phyloP scores from a whole-genome alignment of 441 rosid species.

The Erodium texanum region DNA sequence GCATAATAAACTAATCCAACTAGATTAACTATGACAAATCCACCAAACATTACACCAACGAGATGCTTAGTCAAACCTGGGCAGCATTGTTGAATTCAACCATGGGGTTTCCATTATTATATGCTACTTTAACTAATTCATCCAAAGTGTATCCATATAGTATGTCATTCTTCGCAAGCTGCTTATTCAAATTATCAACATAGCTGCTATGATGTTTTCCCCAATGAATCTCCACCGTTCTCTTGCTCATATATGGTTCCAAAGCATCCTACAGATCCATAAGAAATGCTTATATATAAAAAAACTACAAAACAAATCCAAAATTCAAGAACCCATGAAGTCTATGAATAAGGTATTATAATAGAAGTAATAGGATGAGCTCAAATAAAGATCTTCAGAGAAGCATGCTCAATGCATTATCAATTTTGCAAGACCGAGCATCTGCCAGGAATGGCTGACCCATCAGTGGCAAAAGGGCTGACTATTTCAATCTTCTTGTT shows the following conservation, averaged over 20 bases:
- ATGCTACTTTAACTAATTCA: constrained; percentile 69
- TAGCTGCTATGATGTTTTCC: constrained; percentile 57
- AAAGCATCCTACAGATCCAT: constrained; percentile 54
- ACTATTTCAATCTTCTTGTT: neutral
- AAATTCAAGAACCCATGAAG: neutral
- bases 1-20: neutral
- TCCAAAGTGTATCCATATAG: constrained; percentile 73
- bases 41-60: neutral
- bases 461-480: neutral
- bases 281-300: neutral
- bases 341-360: neutral
- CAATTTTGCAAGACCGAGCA: neutral
- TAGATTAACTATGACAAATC: constrained; percentile 1
- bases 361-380: too few species aligned
- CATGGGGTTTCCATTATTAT: constrained; percentile 73
- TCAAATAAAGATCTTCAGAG: too few species aligned
- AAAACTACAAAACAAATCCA: neutral
- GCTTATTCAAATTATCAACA: constrained; percentile 61
- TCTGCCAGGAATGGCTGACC: neutral
- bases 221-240: constrained; percentile 68
- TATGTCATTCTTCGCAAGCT: constrained; percentile 45
- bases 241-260: constrained; percentile 77
- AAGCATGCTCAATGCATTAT: neutral
- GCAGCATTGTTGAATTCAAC: constrained; percentile 78
- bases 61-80: constrained; percentile 37